Base-by-base conservation (phyloP, 208 protist species). In the Kentomonas sorsogonicus region DNA sequence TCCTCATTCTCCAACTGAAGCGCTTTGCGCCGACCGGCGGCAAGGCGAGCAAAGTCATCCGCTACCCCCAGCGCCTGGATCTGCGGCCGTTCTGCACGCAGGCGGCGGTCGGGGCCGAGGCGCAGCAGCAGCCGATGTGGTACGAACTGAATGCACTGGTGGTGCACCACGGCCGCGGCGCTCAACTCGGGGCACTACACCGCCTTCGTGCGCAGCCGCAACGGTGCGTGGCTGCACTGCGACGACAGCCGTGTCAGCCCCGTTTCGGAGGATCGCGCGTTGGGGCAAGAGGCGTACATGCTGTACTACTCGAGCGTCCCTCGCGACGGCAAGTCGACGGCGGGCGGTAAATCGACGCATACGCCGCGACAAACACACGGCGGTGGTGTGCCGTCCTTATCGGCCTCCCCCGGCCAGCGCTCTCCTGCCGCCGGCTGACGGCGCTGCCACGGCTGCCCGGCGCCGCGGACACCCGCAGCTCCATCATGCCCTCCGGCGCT, bases 131-230 rank as follows among this genome's bases (percentile, higher is more conserved):
- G n/a, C n/a, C n/a, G n/a, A n/a, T n/a, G n/a, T n/a, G n/a, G n/a
- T 97, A 97, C 66, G 72, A 95, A 46, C 76, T 97, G 10, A 89
- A 88, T 62, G 89, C 86, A 23, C 58, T 97, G 30, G 81, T 91
- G 48, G 78, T 97, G 31, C 94, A 97, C 60, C 71, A 85, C 25
- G 94, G 94, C 13, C 45, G 57, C 38, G 83, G n/a, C 82, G 30
- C 41, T 94, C 10, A 65, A 73, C 50, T 89, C 78, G 56, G 94
- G 94, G 18, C 94, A 97, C 62, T 97, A 97, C 76, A 96, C 91
- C 72, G 78, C 72, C 48, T 62, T 87, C 54, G 91, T 96, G 27
- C 78, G 79, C 20, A 79, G 73, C 20, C 57, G 73, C 2, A 95
- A 96, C 58, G 83, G 79, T 15, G 66, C 68, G 61, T 97, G 94